Evolutionary conservation across 2,329 filamentous ascomycete genomes (phyloP).

Genomic region (Diplodia mutila): DNA sequence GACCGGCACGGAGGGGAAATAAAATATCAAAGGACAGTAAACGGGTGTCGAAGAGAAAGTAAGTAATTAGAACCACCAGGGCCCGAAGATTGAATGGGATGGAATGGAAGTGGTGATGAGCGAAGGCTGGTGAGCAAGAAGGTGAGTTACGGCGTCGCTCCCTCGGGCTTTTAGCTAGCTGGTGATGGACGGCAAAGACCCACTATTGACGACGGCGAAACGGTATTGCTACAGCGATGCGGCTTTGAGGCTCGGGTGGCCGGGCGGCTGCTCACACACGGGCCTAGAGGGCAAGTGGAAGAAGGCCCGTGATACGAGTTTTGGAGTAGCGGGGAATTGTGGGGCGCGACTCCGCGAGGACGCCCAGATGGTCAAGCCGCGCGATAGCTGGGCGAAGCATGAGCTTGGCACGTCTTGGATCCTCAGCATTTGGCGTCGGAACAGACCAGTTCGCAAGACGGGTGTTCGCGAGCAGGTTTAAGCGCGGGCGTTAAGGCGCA

Average conservation of each 20-base stretch:
- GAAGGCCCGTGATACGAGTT: constrained; percentile 13
- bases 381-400: constrained; percentile 3
- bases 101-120: constrained; percentile 16
- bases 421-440: constrained; percentile 11
- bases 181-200: constrained; percentile 5
- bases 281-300: constrained; percentile 6
- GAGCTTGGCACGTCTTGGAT: constrained; percentile 24
- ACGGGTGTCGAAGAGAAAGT: constrained; percentile 7
- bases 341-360: background rate
- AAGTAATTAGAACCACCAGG: constrained; percentile 17
- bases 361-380: constrained; percentile 6
- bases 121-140: constrained; percentile 20
- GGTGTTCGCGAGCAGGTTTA: constrained; percentile 2
- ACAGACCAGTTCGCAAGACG: constrained; percentile 2
- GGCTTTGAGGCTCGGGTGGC: background rate
- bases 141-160: background rate
- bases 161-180: constrained; percentile 11
- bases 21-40: constrained; percentile 6
- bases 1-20: constrained; percentile 5
- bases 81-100: constrained; percentile 7
- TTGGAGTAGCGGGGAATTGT: constrained; percentile 19
- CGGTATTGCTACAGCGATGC: constrained; percentile 22
- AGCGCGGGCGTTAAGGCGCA: background rate
- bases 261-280: constrained; percentile 17
- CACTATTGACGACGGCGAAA: constrained; percentile 11